phyloP scores from a whole-genome alignment of 768 basidiomycete genomes.

The Leccinum olivaceopallidum region DNA sequence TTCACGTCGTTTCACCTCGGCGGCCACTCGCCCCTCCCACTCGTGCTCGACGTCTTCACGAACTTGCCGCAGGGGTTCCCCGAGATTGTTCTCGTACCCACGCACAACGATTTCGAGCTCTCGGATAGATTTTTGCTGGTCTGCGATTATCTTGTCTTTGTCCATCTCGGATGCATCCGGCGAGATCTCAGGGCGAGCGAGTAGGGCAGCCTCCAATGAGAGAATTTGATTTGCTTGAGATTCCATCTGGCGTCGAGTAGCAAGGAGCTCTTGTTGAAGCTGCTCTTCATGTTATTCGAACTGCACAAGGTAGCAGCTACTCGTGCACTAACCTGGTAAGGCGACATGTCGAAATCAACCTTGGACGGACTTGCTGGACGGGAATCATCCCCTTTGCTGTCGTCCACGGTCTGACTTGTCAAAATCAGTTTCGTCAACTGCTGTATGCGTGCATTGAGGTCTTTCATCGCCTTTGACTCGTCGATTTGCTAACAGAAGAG shows the following conservation, averaged over 20 bases:
- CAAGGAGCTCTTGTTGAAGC: constrained; percentile 87
- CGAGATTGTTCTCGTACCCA: constrained; percentile 74
- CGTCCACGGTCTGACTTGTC: constrained; percentile 82
- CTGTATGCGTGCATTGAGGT: constrained; percentile 76
- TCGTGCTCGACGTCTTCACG: constrained; percentile 76
- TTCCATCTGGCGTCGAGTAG: constrained; percentile 74
- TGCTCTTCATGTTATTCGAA: constrained; percentile 26
- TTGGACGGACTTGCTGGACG: constrained; percentile 83
- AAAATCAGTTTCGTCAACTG: constrained; percentile 83
- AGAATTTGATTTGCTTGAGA: constrained; percentile 82
- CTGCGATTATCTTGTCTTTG: constrained; percentile 72
- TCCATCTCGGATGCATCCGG: constrained; percentile 66
- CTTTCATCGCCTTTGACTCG: constrained; percentile 82
- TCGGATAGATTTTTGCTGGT: constrained; percentile 72
- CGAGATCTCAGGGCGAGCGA: constrained; percentile 66
- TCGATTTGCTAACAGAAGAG: constrained; percentile 63
- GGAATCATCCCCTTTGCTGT: constrained; percentile 65
- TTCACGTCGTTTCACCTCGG: constrained; percentile 57
- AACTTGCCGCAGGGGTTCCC: constrained; percentile 63
- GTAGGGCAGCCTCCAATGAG: constrained; percentile 76
- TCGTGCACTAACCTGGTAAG: constrained; percentile 61
- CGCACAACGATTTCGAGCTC: constrained; percentile 74
- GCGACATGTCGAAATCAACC: constrained; percentile 87
- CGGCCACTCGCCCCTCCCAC: constrained; percentile 60
- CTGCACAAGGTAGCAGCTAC: not conserved